Conservation (phyloP, 768 basidiomycete species). For the Mycena epipterygia region DNA sequence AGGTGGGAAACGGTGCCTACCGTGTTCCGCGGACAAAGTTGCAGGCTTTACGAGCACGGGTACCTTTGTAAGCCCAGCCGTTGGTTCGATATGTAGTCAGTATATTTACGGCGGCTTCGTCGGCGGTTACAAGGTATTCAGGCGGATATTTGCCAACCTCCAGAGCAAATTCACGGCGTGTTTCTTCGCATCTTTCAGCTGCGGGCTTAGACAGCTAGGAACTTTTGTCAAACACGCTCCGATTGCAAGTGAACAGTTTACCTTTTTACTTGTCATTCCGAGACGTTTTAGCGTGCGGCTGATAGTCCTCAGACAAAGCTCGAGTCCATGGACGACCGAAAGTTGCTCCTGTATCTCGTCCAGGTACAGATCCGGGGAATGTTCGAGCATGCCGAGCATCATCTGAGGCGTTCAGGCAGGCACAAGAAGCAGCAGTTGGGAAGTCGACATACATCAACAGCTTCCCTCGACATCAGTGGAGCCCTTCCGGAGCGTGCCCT, state of each 20-base stretch:
- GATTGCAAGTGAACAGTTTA: not conserved
- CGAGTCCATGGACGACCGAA: conserved; percentile 14
- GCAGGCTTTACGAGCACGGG: conserved; percentile 26
- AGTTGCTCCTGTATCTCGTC: conserved; percentile 37
- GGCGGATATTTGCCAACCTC: conserved; percentile 31
- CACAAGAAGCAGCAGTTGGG: not conserved
- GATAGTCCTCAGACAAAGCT: conserved; percentile 31
- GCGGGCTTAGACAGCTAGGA: conserved; percentile 33
- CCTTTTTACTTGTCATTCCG: conserved; percentile 31
- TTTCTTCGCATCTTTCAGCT: conserved; percentile 27
- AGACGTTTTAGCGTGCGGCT: conserved; percentile 30
- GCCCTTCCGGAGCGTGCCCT: conserved; percentile 22
- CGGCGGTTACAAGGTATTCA: conserved; percentile 33
- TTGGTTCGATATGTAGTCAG: conserved; percentile 35
- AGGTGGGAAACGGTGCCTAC: conserved; percentile 14
- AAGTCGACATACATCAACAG: conserved; percentile 19
- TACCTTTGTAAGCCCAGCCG: conserved; percentile 30
- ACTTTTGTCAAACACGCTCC: not conserved
- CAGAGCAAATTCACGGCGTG: conserved; percentile 21
- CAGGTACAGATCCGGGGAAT: conserved; percentile 39
- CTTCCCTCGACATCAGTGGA: conserved; percentile 28
- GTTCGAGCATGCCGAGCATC: conserved; percentile 37
- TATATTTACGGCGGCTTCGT: conserved; percentile 37
- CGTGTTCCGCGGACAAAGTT: conserved; percentile 35
- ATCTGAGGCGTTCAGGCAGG: conserved; percentile 16